Evolutionary conservation across 352 stramenopile species (phyloP), one percentile per base, ranked within the genome.

Genomic region (Phytophthora sojae): DNA sequence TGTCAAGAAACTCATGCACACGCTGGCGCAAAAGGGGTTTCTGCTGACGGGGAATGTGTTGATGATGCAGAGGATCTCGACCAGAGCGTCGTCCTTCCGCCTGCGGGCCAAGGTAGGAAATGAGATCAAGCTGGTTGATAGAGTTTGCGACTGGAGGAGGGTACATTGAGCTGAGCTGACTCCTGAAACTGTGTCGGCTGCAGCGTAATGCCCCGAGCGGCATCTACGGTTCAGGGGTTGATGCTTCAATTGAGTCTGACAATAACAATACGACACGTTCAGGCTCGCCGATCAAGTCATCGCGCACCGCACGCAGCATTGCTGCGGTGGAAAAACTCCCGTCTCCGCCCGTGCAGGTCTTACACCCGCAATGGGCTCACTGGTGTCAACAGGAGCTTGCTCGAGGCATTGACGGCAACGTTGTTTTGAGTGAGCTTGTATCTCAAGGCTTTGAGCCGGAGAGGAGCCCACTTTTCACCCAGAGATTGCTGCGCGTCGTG

Each of bases 51-150:
- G 77, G 2, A 92, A 88, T 39, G 9, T 53, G n/a, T 2, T 23
- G 12, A 53, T 94, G 5, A 92, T 94, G 84, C 82, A 94, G 62
- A 81, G 70, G 54, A 85, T 94, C 5, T 92, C 86, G 0, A 53
- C 80, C 1, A 77, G 76, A 25, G 70, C 76, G 3, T 92, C 86
- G 17, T 92, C 83, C 4, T 71, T 78, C 30, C 67, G 61, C 14
- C 63, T 94, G 1, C 72, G 81, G 26, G 67, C 69, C n/a, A 80
- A 86, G 68, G 80, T 85, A 84, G 5, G 70, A 11, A 42, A 42
- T 42, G 35, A 11, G 9, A 15, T 17, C 35, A n/a, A 32, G 44
- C 2, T 8, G 39, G 15, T n/a, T 49, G 39, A 17, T 49, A 21
- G 39, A 19, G 39, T 9, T 49, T 49, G 6, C 39, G 11, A 42